Percentiles rank a stretch among this genome's conserved stretches.
Evolutionary conservation across 805 yeast genomes (phyloP).

Genomic region (Wickerhamomyces ciferrii): DNA sequence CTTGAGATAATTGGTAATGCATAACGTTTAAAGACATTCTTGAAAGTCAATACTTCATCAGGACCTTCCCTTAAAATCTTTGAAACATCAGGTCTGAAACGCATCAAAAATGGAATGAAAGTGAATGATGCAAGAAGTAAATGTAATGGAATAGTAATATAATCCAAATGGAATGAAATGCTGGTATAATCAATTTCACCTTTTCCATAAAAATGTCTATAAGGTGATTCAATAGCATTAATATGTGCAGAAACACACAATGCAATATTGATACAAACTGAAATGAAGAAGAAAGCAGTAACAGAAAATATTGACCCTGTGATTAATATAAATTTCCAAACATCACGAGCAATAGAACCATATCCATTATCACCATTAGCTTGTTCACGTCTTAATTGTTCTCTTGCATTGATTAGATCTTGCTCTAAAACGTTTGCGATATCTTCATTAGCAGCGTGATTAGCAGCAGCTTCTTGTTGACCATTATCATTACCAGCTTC

Average conservation of each 20-base stretch:
- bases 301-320: background rate
- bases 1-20: background rate
- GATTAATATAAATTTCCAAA: background rate
- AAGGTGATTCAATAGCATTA: conserved; percentile 5
- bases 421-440: background rate
- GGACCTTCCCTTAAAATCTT: background rate
- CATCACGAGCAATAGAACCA: background rate
- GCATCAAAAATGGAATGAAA: background rate
- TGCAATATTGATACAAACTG: background rate
- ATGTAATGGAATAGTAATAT: conserved; percentile 2
- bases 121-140: background rate
- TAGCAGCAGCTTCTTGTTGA: background rate
- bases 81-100: background rate
- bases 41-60: background rate
- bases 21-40: background rate
- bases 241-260: conserved; percentile 3
- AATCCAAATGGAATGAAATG: background rate
- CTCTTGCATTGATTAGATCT: background rate
- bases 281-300: background rate
- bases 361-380: conserved; percentile 10
- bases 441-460: background rate
- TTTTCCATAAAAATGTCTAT: conserved; percentile 1
- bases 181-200: background rate
- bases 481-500: background rate
- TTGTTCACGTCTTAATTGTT: conserved; percentile 8